Evolutionary conservation across 352 stramenopile genomes (phyloP).

Genomic region (Phytophthora melonis): DNA sequence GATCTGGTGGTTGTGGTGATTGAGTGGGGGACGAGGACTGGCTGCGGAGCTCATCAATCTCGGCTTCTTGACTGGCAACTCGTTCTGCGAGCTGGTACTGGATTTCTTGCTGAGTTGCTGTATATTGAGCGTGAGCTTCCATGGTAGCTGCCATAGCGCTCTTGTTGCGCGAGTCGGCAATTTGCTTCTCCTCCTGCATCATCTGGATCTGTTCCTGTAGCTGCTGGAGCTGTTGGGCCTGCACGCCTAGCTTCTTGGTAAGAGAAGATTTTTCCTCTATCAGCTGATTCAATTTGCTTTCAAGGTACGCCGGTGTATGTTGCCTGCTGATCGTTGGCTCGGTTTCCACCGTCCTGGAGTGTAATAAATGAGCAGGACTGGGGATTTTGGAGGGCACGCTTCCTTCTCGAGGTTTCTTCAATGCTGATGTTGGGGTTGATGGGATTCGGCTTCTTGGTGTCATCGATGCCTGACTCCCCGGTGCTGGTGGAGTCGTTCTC

Average conservation of each 20-base stretch:
- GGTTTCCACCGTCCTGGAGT: background rate
- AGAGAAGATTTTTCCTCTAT: slow-evolving; percentile 46
- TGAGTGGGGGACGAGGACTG: background rate
- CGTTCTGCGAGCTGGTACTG: slow-evolving; percentile 31
- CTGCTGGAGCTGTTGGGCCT: slow-evolving; percentile 31
- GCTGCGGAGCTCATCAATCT: slow-evolving; percentile 22
- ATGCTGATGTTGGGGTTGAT: slow-evolving; percentile 34
- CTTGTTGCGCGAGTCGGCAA: slow-evolving; percentile 30
- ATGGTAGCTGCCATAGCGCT: slow-evolving; percentile 21
- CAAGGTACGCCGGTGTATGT: slow-evolving; percentile 4
- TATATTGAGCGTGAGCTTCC: slow-evolving; percentile 16
- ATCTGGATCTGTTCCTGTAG: slow-evolving; percentile 37
- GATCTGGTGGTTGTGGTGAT: background rate
- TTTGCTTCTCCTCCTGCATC: slow-evolving; percentile 37
- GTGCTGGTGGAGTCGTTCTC: slow-evolving; percentile 7
- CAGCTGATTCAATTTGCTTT: slow-evolving; percentile 32
- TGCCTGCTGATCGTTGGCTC: background rate
- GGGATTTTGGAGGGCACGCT: slow-evolving; percentile 31
- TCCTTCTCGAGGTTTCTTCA: slow-evolving; percentile 30
- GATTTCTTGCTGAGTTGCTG: slow-evolving; percentile 28
- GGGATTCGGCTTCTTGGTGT: slow-evolving; percentile 37
- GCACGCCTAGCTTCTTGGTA: slow-evolving; percentile 24
- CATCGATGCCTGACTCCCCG: background rate
- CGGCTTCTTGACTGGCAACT: slow-evolving; percentile 16
- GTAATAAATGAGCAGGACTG: slow-evolving; percentile 15